Evolutionary conservation across 441 rosid species (phyloP), one percentile per base, ranked within the genome.

Genomic region (Euphorbia schlechtendalii): DNA sequence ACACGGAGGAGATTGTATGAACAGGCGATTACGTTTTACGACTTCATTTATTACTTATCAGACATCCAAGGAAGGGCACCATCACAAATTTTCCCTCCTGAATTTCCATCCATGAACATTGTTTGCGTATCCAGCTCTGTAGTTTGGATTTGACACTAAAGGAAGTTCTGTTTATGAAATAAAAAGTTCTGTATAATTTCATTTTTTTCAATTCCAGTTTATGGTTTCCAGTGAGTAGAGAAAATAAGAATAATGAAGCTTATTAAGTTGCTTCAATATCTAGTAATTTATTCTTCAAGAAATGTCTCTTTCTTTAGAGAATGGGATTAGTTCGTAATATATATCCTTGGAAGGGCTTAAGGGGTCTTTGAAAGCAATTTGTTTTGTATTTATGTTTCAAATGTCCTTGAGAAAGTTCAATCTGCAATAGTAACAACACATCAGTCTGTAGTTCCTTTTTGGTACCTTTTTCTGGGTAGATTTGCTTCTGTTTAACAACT

Each of bases 101-200:
- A 20, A 20, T 51, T 51, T 51, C 27, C 55, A 51, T 51, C 55
- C 55, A 51, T 5, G 11, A 51, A 28, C 38, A 12, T 3, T 40
- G 34, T 52, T 58, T 20, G 14, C 58, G 20, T 32, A 15, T 58
- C 12, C 27, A 25, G 41, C 49, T 34, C 38, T 18, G 22, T 22
- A 28, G n/a, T 40, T 68, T 48, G 32, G 20, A 27, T 36, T 56
- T 56, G 36, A 51, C 40, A 46, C 21, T 58, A 40, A 51, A 17
- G 24, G 54, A 22, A 22, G 24, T 27, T 9, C 10, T 28, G 7
- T 24, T 56, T 11, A 14, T 49, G 11, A 56, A 62, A 25, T 46
- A 38, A 46, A 28, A 40, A 45, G 14, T 43, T 51, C 11, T 53
- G 17, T 30, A 1, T 22, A 15, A 20, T 22, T 28, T 69, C 27